phyloP scores from a whole-genome alignment of 306 rosid genomes.

The Senna tora region DNA sequence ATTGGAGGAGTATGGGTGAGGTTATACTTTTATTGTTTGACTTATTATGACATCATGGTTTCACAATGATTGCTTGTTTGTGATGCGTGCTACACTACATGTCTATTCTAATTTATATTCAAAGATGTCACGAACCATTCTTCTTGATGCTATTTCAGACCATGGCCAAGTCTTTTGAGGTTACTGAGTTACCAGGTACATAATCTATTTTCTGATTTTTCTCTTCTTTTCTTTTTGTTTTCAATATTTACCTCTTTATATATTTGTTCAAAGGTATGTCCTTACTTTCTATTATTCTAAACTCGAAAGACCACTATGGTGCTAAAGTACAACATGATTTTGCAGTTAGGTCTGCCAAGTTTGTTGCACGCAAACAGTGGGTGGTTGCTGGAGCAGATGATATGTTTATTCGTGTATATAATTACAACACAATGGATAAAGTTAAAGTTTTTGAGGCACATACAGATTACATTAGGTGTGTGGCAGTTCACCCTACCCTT shows the following conservation, averaged over 20 bases:
- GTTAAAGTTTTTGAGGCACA: slow-evolving; percentile 97
- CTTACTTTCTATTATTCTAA: slow-evolving; percentile 20
- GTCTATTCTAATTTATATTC: not conserved
- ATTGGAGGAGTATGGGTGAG: not conserved
- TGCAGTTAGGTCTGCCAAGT: slow-evolving; percentile 99
- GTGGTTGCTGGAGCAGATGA: slow-evolving; percentile 99
- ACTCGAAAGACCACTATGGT: not conserved
- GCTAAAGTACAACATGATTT: slow-evolving; percentile 37
- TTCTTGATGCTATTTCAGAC: slow-evolving; percentile 59
- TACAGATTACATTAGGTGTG: slow-evolving; percentile 97
- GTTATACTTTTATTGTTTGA: slow-evolving; percentile 25
- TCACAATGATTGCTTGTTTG: slow-evolving; percentile 4
- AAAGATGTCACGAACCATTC: slow-evolving; percentile 29
- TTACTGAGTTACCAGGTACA: slow-evolving; percentile 94
- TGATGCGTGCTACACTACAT: slow-evolving; percentile 24
- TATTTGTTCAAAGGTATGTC: slow-evolving; percentile 27
- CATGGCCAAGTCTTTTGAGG: slow-evolving; percentile 98
- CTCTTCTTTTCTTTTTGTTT: not conserved
- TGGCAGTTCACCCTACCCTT: slow-evolving; percentile 97
- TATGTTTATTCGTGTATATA: slow-evolving; percentile 95
- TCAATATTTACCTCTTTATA: slow-evolving; percentile 31
- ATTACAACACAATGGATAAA: slow-evolving; percentile 99
- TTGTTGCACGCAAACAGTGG: slow-evolving; percentile 97
- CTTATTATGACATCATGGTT: slow-evolving; percentile 14
- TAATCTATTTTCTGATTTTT: slow-evolving; percentile 23